Percentiles rank a stretch among this genome's conserved stretches.
phyloP scores from a whole-genome alignment of 1,284 basidiomycete genomes.

The Gomphus bonarii region DNA sequence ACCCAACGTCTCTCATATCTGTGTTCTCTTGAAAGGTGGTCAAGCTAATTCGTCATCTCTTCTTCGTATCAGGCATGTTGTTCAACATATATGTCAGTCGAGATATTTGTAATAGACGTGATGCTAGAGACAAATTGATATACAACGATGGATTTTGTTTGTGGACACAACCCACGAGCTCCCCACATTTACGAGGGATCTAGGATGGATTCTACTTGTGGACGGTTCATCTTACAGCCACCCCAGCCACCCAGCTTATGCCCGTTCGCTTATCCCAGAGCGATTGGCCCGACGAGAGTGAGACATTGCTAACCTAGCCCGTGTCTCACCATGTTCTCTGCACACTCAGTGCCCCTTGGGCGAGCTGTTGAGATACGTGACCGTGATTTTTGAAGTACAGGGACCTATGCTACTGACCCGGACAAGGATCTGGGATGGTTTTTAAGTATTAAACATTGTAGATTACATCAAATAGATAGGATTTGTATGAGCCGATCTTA shows the following conservation, averaged over 20 bases:
- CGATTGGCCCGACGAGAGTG: no score
- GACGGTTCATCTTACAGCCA: background rate
- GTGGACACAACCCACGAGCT: constrained; percentile 2
- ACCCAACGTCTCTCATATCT: background rate
- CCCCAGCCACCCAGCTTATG: background rate
- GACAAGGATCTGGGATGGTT: no score
- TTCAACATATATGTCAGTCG: background rate
- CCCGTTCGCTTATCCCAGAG: background rate
- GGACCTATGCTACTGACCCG: no score
- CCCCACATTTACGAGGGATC: constrained; percentile 3
- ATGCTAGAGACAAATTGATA: background rate
- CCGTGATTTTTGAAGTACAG: no score
- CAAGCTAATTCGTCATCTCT: background rate
- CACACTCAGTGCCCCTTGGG: background rate
- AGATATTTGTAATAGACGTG: constrained; percentile 3
- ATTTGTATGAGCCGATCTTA: no score
- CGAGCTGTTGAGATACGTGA: no score
- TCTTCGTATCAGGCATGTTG: background rate
- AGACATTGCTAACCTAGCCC: no score
- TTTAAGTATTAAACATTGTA: no score
- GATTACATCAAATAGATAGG: no score
- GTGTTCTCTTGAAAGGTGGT: constrained; percentile 1
- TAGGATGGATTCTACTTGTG: background rate
- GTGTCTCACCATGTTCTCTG: no score
- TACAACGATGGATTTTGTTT: background rate